Evolutionary conservation across 75 land plant species (phyloP).

Genomic region (Pinus tabuliformis): DNA sequence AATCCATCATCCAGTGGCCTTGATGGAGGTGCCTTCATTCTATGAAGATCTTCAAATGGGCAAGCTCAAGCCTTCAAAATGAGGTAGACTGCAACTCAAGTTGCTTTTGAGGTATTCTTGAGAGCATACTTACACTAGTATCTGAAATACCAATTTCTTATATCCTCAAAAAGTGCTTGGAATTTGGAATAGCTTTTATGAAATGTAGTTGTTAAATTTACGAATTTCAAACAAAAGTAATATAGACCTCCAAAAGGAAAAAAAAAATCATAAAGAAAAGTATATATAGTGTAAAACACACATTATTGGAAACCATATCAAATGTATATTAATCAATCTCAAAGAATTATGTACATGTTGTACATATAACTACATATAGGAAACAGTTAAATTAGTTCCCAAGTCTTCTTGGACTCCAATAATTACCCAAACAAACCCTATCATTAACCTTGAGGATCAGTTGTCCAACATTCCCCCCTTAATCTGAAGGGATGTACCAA

Average conservation of each 20-base stretch:
- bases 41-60: constrained; percentile 45
- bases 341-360: too few relatives aligned
- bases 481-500: too few relatives aligned
- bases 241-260: background rate
- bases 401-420: too few relatives aligned
- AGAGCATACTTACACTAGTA: background rate
- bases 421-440: too few relatives aligned
- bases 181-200: background rate
- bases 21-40: constrained; percentile 88
- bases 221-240: background rate
- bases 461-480: too few relatives aligned
- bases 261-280: background rate
- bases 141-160: background rate
- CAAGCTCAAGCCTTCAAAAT: constrained; percentile 53
- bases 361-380: too few relatives aligned
- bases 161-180: background rate
- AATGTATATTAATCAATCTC: too few relatives aligned
- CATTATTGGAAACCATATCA: too few relatives aligned
- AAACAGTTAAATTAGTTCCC: too few relatives aligned
- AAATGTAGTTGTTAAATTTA: background rate
- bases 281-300: too few relatives aligned
- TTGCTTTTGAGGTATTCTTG: constrained; percentile 66
- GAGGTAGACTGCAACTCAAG: constrained; percentile 81
- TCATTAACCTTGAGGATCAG: too few relatives aligned
- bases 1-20: constrained; percentile 80